phyloP scores from a whole-genome alignment of 208 protist species.

The Leishmania guyanensis region DNA sequence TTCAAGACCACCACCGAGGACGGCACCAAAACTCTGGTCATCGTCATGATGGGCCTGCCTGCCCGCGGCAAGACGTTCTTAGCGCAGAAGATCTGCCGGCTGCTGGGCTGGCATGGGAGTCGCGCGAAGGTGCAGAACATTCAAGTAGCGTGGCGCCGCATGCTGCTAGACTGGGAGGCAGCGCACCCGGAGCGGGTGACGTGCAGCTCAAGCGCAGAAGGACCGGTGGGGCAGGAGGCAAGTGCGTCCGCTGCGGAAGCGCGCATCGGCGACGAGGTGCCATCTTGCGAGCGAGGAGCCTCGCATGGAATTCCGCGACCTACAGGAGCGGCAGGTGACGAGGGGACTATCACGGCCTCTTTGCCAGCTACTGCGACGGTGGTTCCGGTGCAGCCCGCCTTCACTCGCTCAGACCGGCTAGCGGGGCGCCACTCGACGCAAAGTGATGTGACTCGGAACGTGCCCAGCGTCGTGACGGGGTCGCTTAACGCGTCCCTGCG shows the following conservation, averaged over 20 bases:
- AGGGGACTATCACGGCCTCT: not conserved
- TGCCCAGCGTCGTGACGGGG: slow-evolving; percentile 12
- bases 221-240: not conserved
- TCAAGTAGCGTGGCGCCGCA: slow-evolving; percentile 66
- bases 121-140: slow-evolving; percentile 80
- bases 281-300: not conserved
- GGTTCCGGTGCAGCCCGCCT: not conserved
- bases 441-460: slow-evolving; percentile 17
- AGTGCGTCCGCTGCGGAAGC: not conserved
- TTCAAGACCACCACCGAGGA: slow-evolving; percentile 46
- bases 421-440: slow-evolving; percentile 6
- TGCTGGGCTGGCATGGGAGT: slow-evolving; percentile 82
- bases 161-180: slow-evolving; percentile 58
- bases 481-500: not conserved
- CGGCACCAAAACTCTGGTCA: slow-evolving; percentile 58
- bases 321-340: not conserved
- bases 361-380: not conserved
- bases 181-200: slow-evolving; percentile 9
- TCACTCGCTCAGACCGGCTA: not conserved
- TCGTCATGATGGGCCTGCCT: slow-evolving; percentile 91
- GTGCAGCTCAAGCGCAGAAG: not conserved
- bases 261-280: too few relatives aligned
- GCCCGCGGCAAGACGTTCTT: slow-evolving; percentile 92
- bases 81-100: slow-evolving; percentile 88
- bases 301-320: not conserved